Base-by-base conservation (phyloP, 306 rosid species). In the Trifolium pratense region DNA sequence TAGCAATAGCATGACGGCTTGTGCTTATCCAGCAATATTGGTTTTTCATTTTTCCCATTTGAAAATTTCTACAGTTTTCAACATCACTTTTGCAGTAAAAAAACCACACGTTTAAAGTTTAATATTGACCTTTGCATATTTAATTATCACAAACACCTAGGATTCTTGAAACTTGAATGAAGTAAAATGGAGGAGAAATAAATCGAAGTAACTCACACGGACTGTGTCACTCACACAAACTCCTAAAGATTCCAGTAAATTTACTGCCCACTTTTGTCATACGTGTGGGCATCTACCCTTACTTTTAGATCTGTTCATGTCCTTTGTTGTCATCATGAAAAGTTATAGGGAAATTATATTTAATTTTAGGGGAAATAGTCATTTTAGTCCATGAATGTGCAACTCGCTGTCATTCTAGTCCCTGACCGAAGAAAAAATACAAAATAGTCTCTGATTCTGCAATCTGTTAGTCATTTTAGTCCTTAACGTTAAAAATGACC, bases 241-340 rank as follows among this genome's bases (percentile, higher is more conserved):
- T 74, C 86, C 88, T 25, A 88, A 87, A 87, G 90, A 87, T 90
- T 87, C 93, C 75, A 60, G 55, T 68, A 78, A 77, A 9, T 58
- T 23, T 57, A 58, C 88, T 82, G 90, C 71, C 75, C 84, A 80
- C 71, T 89, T 89, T 92, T 92, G 89, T 90, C 98, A 85, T 90
- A 84, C 92, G 85, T 87, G 91, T 80, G 93, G 67, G 76, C 88
- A 87, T 84, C 85, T 79, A 72, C 81, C 46, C 84, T 82, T 51
- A 40, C 83, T 78, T 87, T 84, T 61, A 77, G 75, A 80, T 83
- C 83, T 85, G 49, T 83, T 79, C 81, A 78, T 75, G 88, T 87
- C 90, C 86, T 79, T 83, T 82, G 84, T 73, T 80, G 75, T 73
- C 87, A 86, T 29, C 4, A 59, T 59, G 7, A 10, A 43, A 40